A percentile compares a stretch with the other conserved stretches of the same genome.
These are phyloP conservation scores for Cryphonectria nitschkei DNA, from an alignment of 2,329 filamentous ascomycete genomes.

Conservation along the genomic window DNA sequence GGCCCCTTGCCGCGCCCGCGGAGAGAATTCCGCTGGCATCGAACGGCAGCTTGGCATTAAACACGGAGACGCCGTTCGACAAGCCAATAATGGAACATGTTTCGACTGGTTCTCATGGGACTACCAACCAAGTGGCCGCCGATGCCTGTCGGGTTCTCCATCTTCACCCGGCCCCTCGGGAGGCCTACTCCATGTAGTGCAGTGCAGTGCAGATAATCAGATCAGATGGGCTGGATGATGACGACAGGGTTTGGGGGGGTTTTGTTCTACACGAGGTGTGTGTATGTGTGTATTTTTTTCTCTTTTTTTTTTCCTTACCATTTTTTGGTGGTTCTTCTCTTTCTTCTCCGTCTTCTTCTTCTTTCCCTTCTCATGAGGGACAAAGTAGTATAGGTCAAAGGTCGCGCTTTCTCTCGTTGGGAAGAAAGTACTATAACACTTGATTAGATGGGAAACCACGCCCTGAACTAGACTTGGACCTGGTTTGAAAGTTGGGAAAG, in stretches of 20 bases:
- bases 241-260: not conserved
- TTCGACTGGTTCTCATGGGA: not conserved
- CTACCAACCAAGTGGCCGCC: not conserved
- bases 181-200: not conserved
- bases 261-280: not conserved
- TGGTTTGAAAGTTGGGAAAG: not conserved
- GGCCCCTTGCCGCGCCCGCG: constrained; percentile 12
- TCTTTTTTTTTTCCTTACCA: no score
- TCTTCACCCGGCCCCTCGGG: not conserved
- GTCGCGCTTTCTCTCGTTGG: not conserved
- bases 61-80: constrained; percentile 4
- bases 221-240: not conserved
- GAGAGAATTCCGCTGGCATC: constrained; percentile 17
- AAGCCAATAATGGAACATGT: not conserved
- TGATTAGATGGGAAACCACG: not conserved
- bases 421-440: not conserved
- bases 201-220: constrained; percentile 1
- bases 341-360: no score
- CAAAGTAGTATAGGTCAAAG: not conserved
- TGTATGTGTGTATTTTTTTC: not conserved
- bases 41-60: not conserved
- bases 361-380: not conserved
- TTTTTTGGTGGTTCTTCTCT: no score
- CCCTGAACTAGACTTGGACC: not conserved
- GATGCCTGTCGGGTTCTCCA: not conserved